These are phyloP conservation scores for Eimeria tenella DNA, from an alignment of 169 alveolate genomes.

Conservation along the genomic window DNA sequence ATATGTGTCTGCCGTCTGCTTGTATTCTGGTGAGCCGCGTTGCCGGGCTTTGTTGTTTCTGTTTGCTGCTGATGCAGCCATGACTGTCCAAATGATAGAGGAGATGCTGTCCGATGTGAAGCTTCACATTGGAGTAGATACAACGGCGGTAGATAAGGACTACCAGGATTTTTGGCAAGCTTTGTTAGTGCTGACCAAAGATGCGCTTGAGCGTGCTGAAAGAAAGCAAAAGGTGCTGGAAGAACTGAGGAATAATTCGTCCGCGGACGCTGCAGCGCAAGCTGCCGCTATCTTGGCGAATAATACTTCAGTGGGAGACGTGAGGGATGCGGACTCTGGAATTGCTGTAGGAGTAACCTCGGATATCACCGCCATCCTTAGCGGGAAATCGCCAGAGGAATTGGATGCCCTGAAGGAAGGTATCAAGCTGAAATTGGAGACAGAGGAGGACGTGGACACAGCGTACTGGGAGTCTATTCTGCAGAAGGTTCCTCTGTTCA, in stretches of 20 bases:
- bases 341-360: conserved; percentile 66
- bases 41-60: background rate
- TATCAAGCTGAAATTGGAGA: conserved; percentile 60
- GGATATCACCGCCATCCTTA: conserved; percentile 64
- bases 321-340: conserved; percentile 70
- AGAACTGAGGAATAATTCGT: conserved; percentile 23
- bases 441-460: conserved; percentile 73
- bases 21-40: background rate
- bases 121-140: conserved; percentile 64
- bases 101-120: conserved; percentile 66
- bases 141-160: conserved; percentile 68
- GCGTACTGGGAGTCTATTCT: conserved; percentile 80
- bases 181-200: conserved; percentile 40
- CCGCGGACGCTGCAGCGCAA: conserved; percentile 70
- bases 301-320: conserved; percentile 11
- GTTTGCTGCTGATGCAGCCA: conserved; percentile 29
- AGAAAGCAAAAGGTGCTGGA: conserved; percentile 55
- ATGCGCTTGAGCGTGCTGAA: conserved; percentile 54
- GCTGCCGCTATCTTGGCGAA: conserved; percentile 70
- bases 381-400: conserved; percentile 61
- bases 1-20: background rate
- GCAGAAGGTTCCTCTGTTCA: conserved; percentile 73
- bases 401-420: conserved; percentile 62
- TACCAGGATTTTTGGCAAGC: conserved; percentile 78
- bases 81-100: conserved; percentile 58